Conservation (phyloP, 192 early-diverging fungal species). For the Rhizophagus prolifer region DNA sequence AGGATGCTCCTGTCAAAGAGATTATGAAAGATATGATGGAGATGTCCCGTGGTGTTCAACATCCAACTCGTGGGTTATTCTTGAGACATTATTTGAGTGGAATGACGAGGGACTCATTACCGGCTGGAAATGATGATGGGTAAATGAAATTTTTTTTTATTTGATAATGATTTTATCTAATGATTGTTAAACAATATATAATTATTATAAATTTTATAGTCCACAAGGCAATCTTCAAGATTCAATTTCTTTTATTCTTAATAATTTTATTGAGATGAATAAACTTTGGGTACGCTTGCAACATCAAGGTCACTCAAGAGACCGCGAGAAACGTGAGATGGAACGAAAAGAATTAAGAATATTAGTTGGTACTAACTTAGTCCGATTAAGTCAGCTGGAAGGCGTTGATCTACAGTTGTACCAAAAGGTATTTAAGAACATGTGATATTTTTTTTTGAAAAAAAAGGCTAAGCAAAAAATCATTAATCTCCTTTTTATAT, state of each 20-base stretch:
- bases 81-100: constrained; percentile 92
- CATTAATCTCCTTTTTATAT: neutral
- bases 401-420: constrained; percentile 84
- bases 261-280: constrained; percentile 99
- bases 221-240: constrained; percentile 85
- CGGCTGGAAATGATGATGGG: constrained; percentile 65
- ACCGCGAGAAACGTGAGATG: constrained; percentile 91
- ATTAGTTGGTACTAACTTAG: constrained; percentile 95
- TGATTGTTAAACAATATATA: neutral
- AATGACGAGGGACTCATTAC: constrained; percentile 95
- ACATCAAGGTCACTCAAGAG: constrained; percentile 91
- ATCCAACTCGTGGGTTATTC: constrained; percentile 96
- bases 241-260: constrained; percentile 94
- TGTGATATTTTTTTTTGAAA: neutral
- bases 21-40: constrained; percentile 99
- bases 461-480: too few relatives aligned
- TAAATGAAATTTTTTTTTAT: constrained; percentile 20
- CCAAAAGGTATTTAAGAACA: constrained; percentile 50
- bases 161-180: neutral
- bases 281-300: constrained; percentile 99
- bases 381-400: constrained; percentile 90
- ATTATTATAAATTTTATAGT: constrained; percentile 35
- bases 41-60: constrained; percentile 98
- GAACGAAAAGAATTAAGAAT: constrained; percentile 95
- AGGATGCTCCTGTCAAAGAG: constrained; percentile 90